phyloP scores from a whole-genome alignment of 2,329 filamentous ascomycete genomes.

The Daldinia eschscholtzii region DNA sequence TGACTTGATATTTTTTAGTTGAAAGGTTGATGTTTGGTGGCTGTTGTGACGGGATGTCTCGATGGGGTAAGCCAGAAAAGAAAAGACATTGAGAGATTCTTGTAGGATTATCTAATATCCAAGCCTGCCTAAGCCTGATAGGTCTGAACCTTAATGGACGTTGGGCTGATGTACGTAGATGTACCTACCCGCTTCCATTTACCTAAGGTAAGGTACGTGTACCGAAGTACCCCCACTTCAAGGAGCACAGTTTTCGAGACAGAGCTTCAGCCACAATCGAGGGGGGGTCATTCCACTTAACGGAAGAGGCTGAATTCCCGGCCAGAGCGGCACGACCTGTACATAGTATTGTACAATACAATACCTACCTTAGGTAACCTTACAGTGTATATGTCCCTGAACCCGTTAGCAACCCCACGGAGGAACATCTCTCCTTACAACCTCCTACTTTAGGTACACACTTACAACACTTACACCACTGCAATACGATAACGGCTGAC shows the following conservation, averaged over 20 bases:
- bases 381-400: conserved; percentile 5
- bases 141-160: too few species aligned
- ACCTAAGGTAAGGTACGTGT: neutral
- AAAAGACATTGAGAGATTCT: neutral
- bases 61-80: neutral
- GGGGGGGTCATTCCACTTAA: neutral
- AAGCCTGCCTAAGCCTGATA: neutral
- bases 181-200: neutral
- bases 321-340: conserved; percentile 4
- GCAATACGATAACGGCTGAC: conserved; percentile 31
- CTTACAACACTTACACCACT: conserved; percentile 10
- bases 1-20: neutral
- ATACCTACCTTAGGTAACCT: conserved; percentile 5
- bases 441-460: neutral
- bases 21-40: neutral
- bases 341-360: too few species aligned
- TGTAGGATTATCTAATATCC: neutral
- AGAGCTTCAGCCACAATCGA: conserved; percentile 10
- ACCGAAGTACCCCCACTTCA: neutral
- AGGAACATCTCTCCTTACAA: conserved; percentile 29
- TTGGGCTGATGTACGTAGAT: neutral
- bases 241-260: neutral
- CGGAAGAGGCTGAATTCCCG: neutral
- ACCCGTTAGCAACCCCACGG: conserved; percentile 32
- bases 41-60: conserved; percentile 1